Evolutionary conservation across 257 asterid genomes (phyloP).

Genomic region (Schizonepeta tenuifolia): DNA sequence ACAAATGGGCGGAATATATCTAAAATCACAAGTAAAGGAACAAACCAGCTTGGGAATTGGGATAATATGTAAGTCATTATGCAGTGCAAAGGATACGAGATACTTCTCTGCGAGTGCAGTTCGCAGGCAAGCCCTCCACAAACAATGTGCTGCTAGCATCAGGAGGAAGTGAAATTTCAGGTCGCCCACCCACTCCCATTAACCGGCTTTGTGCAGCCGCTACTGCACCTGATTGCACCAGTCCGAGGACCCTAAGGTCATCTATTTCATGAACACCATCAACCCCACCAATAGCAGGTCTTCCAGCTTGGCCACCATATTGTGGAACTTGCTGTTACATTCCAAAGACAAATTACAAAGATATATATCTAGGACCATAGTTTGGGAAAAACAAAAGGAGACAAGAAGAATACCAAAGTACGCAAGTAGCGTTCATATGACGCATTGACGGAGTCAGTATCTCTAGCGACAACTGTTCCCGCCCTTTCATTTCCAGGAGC

Average conservation of each 20-base stretch:
- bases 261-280: constrained; percentile 45
- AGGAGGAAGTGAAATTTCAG: constrained; percentile 66
- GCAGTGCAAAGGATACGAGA: constrained; percentile 68
- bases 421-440: constrained; percentile 79
- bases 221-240: constrained; percentile 47
- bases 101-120: constrained; percentile 70
- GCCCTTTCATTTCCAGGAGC: constrained; percentile 51
- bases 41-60: constrained; percentile 1
- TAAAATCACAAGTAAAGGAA: constrained; percentile 55
- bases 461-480: constrained; percentile 46
- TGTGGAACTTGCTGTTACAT: constrained; percentile 50
- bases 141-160: constrained; percentile 66
- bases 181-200: constrained; percentile 45
- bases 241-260: constrained; percentile 49
- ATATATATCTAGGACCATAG: background rate
- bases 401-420: constrained; percentile 44
- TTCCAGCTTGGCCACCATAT: constrained; percentile 56
- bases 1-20: constrained; percentile 80
- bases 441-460: constrained; percentile 63
- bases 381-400: background rate
- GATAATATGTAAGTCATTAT: background rate
- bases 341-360: constrained; percentile 20
- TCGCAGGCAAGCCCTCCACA: constrained; percentile 50
- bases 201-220: constrained; percentile 45
- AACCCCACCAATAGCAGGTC: constrained; percentile 49